These are phyloP conservation scores for Lyophyllum semitale DNA, from an alignment of 768 basidiomycete species.

Conservation along the genomic window DNA sequence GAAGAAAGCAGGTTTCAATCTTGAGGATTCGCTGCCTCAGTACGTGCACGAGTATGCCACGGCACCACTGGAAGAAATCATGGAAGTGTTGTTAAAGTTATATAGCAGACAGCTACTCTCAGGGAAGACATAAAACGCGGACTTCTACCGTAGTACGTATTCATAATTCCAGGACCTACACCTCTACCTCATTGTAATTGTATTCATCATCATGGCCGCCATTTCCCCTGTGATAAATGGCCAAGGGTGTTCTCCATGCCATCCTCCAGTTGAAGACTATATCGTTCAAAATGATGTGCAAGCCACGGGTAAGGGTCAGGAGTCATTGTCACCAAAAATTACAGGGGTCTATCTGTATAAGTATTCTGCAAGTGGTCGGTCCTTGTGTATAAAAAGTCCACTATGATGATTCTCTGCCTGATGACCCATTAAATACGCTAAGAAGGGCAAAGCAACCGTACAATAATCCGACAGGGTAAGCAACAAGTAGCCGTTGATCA, in stretches of 20 bases:
- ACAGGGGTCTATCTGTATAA: not conserved
- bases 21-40: slow-evolving; percentile 83
- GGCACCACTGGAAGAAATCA: slow-evolving; percentile 80
- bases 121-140: slow-evolving; percentile 21
- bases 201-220: too few species aligned
- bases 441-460: slow-evolving; percentile 94
- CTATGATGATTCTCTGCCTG: slow-evolving; percentile 23
- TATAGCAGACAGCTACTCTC: slow-evolving; percentile 74
- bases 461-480: slow-evolving; percentile 92
- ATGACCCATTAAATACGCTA: slow-evolving; percentile 78
- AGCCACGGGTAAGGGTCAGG: not conserved
- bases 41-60: slow-evolving; percentile 88
- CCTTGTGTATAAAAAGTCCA: not conserved
- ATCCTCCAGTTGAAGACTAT: too few species aligned
- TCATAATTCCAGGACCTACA: not conserved
- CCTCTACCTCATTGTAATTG: too few species aligned
- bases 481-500: slow-evolving; percentile 91
- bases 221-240: too few species aligned
- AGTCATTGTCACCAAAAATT: not conserved
- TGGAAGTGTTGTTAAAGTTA: slow-evolving; percentile 74
- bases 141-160: too few species aligned
- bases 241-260: too few species aligned
- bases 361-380: not conserved
- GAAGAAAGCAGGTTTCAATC: slow-evolving; percentile 80
- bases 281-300: not conserved